Base-by-base conservation (phyloP, 768 basidiomycete genomes). In the Solioccasus polychromus region DNA sequence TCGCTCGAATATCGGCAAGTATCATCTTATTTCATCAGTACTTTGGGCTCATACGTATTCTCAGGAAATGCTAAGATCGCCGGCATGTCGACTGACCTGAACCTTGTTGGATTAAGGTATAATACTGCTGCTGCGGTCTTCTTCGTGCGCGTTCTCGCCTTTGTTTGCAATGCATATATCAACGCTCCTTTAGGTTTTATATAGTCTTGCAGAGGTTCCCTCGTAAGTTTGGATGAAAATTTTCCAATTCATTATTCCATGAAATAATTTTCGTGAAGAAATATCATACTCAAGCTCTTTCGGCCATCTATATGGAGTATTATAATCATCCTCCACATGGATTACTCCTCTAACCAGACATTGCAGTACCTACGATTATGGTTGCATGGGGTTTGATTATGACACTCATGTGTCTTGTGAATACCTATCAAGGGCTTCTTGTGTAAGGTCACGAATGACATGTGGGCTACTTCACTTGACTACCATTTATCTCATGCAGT, bases 1-100 rank as follows among this genome's bases (percentile, higher is more conserved):
- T 55, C 69, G 75, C n/a, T 59, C 71, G 38, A 77, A 75, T 55
- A 59, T 76, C 35, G 75, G 74, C 45, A 56, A 63, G 64, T 62
- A 32, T 25, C 25, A 22, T 47, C 25, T 9, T 25, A 1, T 9
- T 15, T 23, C 15, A 18, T 20, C n/a, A 22, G 8, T 15, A 17
- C 15, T 20, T 29, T 20, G 4, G 5, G 12, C 1, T 25, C 50
- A 53, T 7, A 52, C 8, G 11, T n/a, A n/a, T n/a, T 31, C 22
- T 34, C 28, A 72, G 71, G 71, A 35, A 72, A 73, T 51, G 71
- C 71, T 0, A 62, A 60, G 57, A 66, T 78, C 22, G 75, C 75
- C 6, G 74, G 74, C 15, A 68, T 76, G 73, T 57, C 66, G 14
- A 51, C 42, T 2, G 71, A 75, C 47, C 52, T 71, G 35, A 19